Evolutionary conservation across 352 stramenopile species (phyloP), one percentile per base, ranked within the genome.

Genomic region (Phytopythium montanum): DNA sequence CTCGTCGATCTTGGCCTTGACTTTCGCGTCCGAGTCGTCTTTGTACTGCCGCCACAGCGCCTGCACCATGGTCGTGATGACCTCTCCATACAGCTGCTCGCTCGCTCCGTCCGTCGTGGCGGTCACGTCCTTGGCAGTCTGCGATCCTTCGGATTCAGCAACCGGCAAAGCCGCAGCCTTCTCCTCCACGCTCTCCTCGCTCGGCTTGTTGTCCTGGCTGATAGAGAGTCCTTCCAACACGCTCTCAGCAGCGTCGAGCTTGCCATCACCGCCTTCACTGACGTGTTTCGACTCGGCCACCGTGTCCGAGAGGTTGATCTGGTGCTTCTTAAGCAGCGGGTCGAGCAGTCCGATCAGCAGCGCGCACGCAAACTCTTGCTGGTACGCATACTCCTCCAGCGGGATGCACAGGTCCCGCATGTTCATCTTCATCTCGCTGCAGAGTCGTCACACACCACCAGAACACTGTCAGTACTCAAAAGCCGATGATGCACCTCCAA

Each of bases 401-500:
- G 85, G 83, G 33, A 95, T 90, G 54, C 81, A 91, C 50, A 93
- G 58, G 13, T 95, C 80, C 50, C 85, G 79, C 76, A 95, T 90
- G 56, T 87, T 90, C 5, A 66, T 54, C 61, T 93, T 95, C 83
- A 95, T 95, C 67, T 95, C 85, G 25, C 85, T 95, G 14, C 3
- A 21, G 12, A 33, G 2, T 6, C 10, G 23, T 13, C 2, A 10
- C 28, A n/a, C 44, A 12, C 25, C 8, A 26, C 21, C 7, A 5
- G 12, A 29, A 3, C 21, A 21, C 42, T 29, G 42, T 49, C 12
- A 49, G 8, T 49, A 3, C 21, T 49, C 42, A 29, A 1, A 46
- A 26, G 18, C n/a, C 6, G n/a, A 0, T 18, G 14, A 33, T 50
- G 16, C 7, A 38, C 5, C 23, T 59, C 33, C 41, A 28, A 21